Percentiles rank a stretch among this genome's conserved stretches.
These are phyloP conservation scores for Macrophomina phaseolina DNA, from an alignment of 2,329 filamentous ascomycete genomes.

Conservation along the genomic window DNA sequence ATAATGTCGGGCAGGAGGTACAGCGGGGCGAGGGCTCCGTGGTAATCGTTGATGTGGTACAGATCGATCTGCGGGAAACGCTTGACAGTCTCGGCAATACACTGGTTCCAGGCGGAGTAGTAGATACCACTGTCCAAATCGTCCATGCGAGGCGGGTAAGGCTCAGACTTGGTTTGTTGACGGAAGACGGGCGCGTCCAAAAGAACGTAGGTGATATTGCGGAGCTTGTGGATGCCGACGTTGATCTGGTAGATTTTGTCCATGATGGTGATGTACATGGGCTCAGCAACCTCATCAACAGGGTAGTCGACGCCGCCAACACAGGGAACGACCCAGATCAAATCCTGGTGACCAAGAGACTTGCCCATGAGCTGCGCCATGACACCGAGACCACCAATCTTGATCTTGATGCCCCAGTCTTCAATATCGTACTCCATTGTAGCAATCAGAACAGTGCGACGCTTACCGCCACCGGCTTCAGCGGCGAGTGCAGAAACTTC, in stretches of 20 bases:
- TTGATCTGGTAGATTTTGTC: constrained; percentile 65
- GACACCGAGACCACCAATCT: constrained; percentile 72
- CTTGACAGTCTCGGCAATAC: constrained; percentile 67
- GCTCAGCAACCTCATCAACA: constrained; percentile 61
- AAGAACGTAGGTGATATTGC: constrained; percentile 72
- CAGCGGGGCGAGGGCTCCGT: constrained; percentile 67
- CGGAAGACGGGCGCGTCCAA: constrained; percentile 71
- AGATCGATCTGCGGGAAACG: constrained; percentile 63
- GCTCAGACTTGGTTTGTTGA: constrained; percentile 66
- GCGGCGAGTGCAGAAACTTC: constrained; percentile 1
- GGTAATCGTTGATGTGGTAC: constrained; percentile 71
- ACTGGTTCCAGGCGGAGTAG: constrained; percentile 70
- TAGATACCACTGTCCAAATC: constrained; percentile 71
- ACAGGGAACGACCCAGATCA: constrained; percentile 61
- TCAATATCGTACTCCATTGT: constrained; percentile 77
- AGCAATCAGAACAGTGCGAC: constrained; percentile 53
- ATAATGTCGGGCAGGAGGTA: constrained; percentile 68
- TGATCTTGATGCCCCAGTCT: constrained; percentile 73
- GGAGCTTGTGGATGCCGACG: constrained; percentile 67
- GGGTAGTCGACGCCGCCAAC: constrained; percentile 69
- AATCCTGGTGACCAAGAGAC: constrained; percentile 66
- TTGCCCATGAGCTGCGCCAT: constrained; percentile 75
- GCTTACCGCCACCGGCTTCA: constrained; percentile 7
- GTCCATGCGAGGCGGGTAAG: constrained; percentile 72
- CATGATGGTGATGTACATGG: constrained; percentile 68